Percentiles rank a stretch among this genome's conserved stretches.
phyloP scores from a whole-genome alignment of 257 asterid genomes.

The Nyctanthes arbortristis region DNA sequence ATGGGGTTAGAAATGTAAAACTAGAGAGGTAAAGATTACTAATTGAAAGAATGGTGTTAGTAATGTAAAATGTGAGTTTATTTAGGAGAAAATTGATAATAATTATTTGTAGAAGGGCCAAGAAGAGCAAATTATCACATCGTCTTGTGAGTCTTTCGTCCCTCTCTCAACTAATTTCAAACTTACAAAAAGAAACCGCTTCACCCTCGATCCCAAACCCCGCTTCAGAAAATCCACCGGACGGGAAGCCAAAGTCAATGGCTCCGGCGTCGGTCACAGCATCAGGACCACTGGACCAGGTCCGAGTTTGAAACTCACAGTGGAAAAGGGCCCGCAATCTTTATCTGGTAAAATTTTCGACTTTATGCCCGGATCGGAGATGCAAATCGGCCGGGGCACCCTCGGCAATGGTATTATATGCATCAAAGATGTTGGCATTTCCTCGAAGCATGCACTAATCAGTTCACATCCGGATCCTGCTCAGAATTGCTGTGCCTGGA shows the following conservation, averaged over 20 bases:
- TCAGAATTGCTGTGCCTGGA: conserved; percentile 39
- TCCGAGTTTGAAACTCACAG: conserved; percentile 41
- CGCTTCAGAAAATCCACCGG: background rate
- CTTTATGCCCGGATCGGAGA: conserved; percentile 39
- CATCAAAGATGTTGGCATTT: conserved; percentile 74
- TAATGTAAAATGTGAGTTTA: too few species aligned
- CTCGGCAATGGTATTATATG: conserved; percentile 67
- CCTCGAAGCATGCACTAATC: conserved; percentile 66
- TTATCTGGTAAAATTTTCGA: conserved; percentile 46
- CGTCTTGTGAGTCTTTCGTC: too few species aligned
- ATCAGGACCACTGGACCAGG: conserved; percentile 27
- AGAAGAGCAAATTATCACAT: too few species aligned
- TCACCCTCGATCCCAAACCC: background rate
- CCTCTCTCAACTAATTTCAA: background rate
- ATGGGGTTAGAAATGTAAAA: too few species aligned
- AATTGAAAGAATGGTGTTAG: too few species aligned
- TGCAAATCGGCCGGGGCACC: conserved; percentile 63
- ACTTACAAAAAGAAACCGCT: background rate
- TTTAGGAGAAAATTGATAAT: too few species aligned
- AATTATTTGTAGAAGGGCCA: too few species aligned
- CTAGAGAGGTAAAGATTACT: too few species aligned
- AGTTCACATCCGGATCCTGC: conserved; percentile 11
- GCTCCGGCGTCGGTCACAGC: conserved; percentile 7
- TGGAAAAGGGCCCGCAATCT: conserved; percentile 72
- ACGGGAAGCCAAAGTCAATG: background rate